A percentile compares a stretch with the other conserved stretches of the same genome.
Conservation (phyloP, 768 basidiomycete species). For the Lentinus tigrinus region DNA sequence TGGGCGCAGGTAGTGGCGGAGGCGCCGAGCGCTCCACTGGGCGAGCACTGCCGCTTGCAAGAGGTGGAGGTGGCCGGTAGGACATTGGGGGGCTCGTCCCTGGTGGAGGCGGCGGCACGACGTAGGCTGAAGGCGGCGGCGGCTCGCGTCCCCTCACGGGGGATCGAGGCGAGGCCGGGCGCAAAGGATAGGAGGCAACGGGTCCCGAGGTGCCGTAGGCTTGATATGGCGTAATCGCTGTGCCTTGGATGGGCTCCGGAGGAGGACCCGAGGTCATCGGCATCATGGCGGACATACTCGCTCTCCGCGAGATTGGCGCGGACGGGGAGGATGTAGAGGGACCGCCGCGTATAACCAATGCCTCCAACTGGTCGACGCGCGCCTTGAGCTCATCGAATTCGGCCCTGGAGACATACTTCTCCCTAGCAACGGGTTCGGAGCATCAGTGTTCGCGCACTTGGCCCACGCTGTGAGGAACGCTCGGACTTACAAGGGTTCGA, state of each 20-base stretch:
- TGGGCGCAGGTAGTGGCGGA: neutral
- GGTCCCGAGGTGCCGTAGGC: slow-evolving; percentile 8
- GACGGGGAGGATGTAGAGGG: slow-evolving; percentile 24
- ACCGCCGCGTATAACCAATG: slow-evolving; percentile 43
- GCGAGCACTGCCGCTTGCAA: neutral
- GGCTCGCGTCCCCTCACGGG: slow-evolving; percentile 19
- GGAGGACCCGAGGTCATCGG: slow-evolving; percentile 20
- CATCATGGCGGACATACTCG: slow-evolving; percentile 19
- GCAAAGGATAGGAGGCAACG: slow-evolving; percentile 5
- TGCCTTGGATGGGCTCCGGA: slow-evolving; percentile 23
- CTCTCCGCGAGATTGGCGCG: slow-evolving; percentile 21
- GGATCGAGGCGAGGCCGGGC: slow-evolving; percentile 16
- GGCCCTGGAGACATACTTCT: slow-evolving; percentile 76
- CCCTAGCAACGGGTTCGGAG: slow-evolving; percentile 39
- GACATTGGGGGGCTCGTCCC: neutral
- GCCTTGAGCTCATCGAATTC: slow-evolving; percentile 77
- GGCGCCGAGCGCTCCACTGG: slow-evolving; percentile 1
- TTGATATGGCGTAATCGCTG: slow-evolving; percentile 25
- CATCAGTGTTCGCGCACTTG: slow-evolving; percentile 6
- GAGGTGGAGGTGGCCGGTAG: neutral
- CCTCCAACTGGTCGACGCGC: slow-evolving; percentile 61
- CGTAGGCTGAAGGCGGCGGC: neutral
- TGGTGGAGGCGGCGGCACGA: neutral
- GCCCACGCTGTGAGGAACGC: neutral
- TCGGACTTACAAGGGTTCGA: slow-evolving; percentile 72